Conservation (phyloP, 345 rosid genomes). For the Salix brachista region DNA sequence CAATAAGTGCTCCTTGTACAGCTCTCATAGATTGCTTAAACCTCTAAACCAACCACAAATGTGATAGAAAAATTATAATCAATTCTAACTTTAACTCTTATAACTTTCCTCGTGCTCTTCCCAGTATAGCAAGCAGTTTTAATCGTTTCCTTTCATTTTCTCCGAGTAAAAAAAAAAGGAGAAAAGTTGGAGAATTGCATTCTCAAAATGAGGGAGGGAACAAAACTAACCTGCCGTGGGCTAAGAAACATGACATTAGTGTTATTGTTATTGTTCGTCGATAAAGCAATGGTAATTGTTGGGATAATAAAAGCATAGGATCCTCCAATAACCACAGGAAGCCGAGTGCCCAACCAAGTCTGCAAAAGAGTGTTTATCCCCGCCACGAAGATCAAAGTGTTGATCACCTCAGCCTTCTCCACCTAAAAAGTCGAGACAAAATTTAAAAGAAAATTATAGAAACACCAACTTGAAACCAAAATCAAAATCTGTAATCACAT, state of each 20-base stretch:
- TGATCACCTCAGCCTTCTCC: constrained; percentile 79
- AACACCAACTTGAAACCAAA: neutral
- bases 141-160: neutral
- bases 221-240: constrained; percentile 51
- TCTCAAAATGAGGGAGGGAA: neutral
- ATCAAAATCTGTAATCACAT: neutral
- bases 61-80: neutral
- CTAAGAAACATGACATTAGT: constrained; percentile 18
- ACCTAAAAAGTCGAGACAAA: constrained; percentile 29
- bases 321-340: constrained; percentile 81
- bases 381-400: constrained; percentile 65
- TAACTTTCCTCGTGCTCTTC: neutral
- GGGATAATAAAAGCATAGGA: constrained; percentile 77
- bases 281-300: constrained; percentile 54
- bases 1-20: constrained; percentile 71
- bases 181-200: neutral
- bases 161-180: neutral
- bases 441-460: neutral
- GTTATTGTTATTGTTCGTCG: constrained; percentile 21
- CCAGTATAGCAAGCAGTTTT: neutral
- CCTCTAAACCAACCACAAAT: constrained; percentile 40
- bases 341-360: constrained; percentile 65
- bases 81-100: neutral
- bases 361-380: constrained; percentile 75
- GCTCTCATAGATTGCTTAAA: constrained; percentile 60